Evolutionary conservation across 176 grass and related monocot species (phyloP), one percentile per base, ranked within the genome.

Genomic region (Oryza meyeriana): DNA sequence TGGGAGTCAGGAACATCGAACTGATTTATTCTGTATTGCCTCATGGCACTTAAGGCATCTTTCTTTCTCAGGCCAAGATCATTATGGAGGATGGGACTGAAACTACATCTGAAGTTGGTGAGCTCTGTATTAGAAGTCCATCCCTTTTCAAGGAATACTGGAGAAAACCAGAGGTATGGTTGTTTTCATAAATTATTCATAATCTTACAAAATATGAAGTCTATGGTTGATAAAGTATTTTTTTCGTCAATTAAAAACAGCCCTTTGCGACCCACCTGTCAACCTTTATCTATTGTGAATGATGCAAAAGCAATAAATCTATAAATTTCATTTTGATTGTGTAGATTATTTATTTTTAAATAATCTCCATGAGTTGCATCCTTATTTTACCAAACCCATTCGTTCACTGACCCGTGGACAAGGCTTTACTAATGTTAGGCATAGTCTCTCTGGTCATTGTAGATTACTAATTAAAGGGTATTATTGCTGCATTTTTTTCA

Each of bases 131-230:
- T 71, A 94, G 76, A 94, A 91, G 95, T 55, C 95, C 95, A 61
- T 95, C 95, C 66, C 75, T 98, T 83, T 98, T 95, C 77, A 95
- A 93, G 74, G 92, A 95, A 72, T 98, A 98, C 63, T 98, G 95
- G 92, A 98, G 88, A 88, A 87, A 61, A 76, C 90, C 92, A 72
- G 78, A 85, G 87, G 95, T 98, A 89, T 50, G 55, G 33, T 64
- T 78, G 44, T 74, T 36, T 27, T 40, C n/a, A n/a, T n/a, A n/a
- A n/a, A n/a, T n/a, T n/a, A n/a, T 36, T 66, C 48, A 22, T 11
- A 25, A 25, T 3, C n/a, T 58, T 58, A 25, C 4, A 58, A 55
- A 58, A 59, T 59, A 7, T n/a, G 52, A 0, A 59, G 55, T 59
- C 55, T 59, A 10, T 25, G 55, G n/a, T 25, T 59, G 55, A 59